A percentile compares a stretch with the other conserved stretches of the same genome.
Conservation (phyloP, 106 monocot genomes). For the Platanthera zijinensis region DNA sequence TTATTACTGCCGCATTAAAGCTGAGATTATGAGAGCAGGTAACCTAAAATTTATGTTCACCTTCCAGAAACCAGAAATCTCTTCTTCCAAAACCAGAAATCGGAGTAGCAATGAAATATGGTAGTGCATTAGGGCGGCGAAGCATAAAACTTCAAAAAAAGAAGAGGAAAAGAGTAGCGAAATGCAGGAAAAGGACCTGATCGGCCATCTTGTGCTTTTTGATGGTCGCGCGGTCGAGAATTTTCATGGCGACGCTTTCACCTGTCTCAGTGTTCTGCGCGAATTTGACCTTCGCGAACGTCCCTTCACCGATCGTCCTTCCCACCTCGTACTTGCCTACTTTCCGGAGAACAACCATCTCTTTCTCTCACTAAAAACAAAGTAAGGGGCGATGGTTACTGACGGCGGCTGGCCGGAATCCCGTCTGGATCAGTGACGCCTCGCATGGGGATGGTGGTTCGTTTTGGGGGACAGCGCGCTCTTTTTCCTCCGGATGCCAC, state of each 20-base stretch:
- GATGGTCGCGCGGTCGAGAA: conserved; percentile 63
- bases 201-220: conserved; percentile 81
- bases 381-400: not conserved
- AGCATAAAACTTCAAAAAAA: not conserved
- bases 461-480: not conserved
- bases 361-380: not conserved
- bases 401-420: not conserved
- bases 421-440: not conserved
- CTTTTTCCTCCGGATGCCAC: conserved; percentile 1
- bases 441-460: too few relatives aligned
- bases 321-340: conserved; percentile 84
- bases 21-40: not conserved
- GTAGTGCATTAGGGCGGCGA: not conserved
- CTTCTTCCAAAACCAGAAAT: not conserved
- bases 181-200: conserved; percentile 22
- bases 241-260: conserved; percentile 79
- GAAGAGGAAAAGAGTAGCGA: not conserved
- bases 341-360: conserved; percentile 30
- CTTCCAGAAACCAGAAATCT: not conserved
- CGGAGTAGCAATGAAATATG: not conserved
- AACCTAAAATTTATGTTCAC: not conserved
- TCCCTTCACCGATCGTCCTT: conserved; percentile 72
- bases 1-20: not conserved
- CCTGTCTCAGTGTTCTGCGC: conserved; percentile 79
- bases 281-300: conserved; percentile 81